Conservation (phyloP, 2,329 filamentous ascomycete species). For the Tolypocladium paradoxum region DNA sequence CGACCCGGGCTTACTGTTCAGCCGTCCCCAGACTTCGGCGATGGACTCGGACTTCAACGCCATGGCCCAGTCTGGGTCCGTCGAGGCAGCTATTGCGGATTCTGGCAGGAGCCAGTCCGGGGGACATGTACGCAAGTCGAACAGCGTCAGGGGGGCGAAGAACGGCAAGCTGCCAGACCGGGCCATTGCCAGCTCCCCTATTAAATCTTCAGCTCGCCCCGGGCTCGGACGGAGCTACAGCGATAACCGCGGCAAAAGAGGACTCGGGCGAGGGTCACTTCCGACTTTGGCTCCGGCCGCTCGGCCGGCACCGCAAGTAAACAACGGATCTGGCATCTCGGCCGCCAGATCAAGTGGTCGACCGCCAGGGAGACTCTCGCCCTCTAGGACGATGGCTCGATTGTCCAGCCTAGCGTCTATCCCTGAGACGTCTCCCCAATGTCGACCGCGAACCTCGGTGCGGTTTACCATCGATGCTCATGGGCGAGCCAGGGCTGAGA, state of each 20-base stretch:
- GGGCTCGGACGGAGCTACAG: constrained; percentile 44
- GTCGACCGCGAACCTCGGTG: constrained; percentile 42
- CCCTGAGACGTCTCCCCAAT: constrained; percentile 35
- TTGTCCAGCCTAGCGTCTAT: constrained; percentile 46
- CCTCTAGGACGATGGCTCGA: constrained; percentile 39
- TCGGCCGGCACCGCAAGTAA: constrained; percentile 23
- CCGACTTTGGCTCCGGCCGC: constrained; percentile 37
- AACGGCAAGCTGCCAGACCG: constrained; percentile 31
- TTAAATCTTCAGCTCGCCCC: constrained; percentile 36
- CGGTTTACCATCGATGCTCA: constrained; percentile 54
- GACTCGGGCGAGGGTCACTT: constrained; percentile 26
- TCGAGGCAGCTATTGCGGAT: constrained; percentile 15
- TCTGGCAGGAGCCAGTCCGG: constrained; percentile 14
- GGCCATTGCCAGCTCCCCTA: constrained; percentile 35
- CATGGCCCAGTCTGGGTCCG: constrained; percentile 16
- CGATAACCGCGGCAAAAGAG: constrained; percentile 38
- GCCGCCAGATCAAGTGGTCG: constrained; percentile 25
- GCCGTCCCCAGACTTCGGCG: constrained; percentile 35
- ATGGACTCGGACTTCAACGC: constrained; percentile 28
- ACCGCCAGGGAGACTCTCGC: constrained; percentile 38
- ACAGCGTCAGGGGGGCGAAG: constrained; percentile 32
- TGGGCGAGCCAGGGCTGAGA: constrained; percentile 47
- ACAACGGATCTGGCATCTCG: constrained; percentile 18
- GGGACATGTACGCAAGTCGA: constrained; percentile 28
- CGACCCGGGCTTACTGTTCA: constrained; percentile 49